Evolutionary conservation across 202 grass and related monocot species (phyloP), one percentile per base, ranked within the genome.

Genomic region (Eragrostis tef): DNA sequence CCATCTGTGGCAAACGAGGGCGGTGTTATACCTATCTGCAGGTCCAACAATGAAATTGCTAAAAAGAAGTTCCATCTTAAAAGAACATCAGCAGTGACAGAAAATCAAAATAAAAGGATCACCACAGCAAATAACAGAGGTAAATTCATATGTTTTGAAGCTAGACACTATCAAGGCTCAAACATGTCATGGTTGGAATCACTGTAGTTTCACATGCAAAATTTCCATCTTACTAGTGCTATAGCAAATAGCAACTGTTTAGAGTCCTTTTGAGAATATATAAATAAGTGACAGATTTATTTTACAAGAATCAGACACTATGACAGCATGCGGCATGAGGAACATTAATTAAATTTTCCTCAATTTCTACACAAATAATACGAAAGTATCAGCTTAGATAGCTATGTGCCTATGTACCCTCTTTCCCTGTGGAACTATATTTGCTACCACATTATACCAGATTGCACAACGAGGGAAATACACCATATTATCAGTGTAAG

Each of bases 1-100:
- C 96, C 96, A 99, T 92, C 96, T 95, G 82, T 99, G 88, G 92
- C 96, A 95, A 95, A 99, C 96, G 85, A 99, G 96, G 82, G 96
- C 93, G 66, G 93, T 91, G 81, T 93, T 99, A 95, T 99, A 99
- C 85, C 96, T 90, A 93, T 99, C 96, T 99, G 96, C 92, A 91
- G 77, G 70, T 80, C 83, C 63, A 99, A 89, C 78, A 95, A 58
- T 42, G 53, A 85, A 79, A 88, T 80, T 98, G 90, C 90, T 93
- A 89, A 98, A 98, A 94, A 89, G 84, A 48, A 59, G 73, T 52
- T 84, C 72, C 68, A 77, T 75, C 15, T 84, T 61, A 77, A 66
- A 70, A 67, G 12, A 46, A 60, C 3, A 57, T 39, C 14, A 82
- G 17, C 6, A 25, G 5, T 22, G 13, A 71, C 19, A 69, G 7